These are phyloP conservation scores for Trichoderma citrinoviride DNA, from an alignment of 2,329 filamentous ascomycete genomes.

Conservation along the genomic window DNA sequence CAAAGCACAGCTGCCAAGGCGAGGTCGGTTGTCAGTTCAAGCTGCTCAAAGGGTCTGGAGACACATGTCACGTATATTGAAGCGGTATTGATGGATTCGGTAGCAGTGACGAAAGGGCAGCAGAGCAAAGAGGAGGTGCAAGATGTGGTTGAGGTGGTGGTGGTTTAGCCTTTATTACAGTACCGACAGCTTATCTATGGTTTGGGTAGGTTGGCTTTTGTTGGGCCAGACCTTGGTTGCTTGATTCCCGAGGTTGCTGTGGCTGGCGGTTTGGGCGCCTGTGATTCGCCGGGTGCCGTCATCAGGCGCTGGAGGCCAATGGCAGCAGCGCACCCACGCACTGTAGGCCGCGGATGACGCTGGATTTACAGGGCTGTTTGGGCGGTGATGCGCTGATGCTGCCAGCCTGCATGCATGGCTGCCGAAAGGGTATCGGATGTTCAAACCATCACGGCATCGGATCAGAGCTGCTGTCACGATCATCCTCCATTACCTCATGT, in stretches of 20 bases:
- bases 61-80: background rate
- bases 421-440: too few species aligned
- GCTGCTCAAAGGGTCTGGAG: background rate
- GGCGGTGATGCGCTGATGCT: background rate
- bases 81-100: background rate
- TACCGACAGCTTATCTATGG: too few species aligned
- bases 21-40: background rate
- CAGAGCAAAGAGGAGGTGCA: constrained; percentile 10
- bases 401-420: background rate
- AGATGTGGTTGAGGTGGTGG: background rate
- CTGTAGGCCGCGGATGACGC: constrained; percentile 15
- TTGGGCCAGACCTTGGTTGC: background rate
- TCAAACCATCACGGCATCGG: too few species aligned
- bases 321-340: background rate
- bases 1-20: background rate
- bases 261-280: background rate
- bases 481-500: too few species aligned
- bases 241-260: constrained; percentile 20
- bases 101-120: background rate
- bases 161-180: background rate
- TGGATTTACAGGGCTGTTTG: constrained; percentile 1
- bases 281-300: constrained; percentile 20
- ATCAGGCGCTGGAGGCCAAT: constrained; percentile 9
- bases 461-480: too few species aligned
- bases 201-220: background rate